Conservation (phyloP, 257 asterid species). For the Penstemon eatonii region DNA sequence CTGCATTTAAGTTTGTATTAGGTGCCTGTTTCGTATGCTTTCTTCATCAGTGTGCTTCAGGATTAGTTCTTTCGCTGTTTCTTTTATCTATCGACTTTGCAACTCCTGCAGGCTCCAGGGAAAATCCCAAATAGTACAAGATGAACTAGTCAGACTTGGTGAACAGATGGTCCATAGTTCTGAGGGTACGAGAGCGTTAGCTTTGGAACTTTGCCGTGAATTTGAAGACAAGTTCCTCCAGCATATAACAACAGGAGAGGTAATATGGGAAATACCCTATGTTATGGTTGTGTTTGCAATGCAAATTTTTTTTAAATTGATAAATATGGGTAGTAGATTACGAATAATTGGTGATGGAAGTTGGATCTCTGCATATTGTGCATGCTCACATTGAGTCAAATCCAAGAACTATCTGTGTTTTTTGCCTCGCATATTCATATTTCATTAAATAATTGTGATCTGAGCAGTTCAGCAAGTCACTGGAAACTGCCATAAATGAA, state of each 20-base stretch:
- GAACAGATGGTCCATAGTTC: conserved; percentile 87
- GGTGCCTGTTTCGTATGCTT: conserved; percentile 11
- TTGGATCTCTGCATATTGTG: conserved; percentile 16
- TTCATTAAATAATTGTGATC: neutral
- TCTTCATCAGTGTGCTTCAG: conserved; percentile 12
- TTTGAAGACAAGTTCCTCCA: conserved; percentile 98
- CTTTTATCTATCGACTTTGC: conserved; percentile 16
- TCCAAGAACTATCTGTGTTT: neutral
- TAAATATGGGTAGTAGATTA: neutral
- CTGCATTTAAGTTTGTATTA: neutral
- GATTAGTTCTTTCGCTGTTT: conserved; percentile 21
- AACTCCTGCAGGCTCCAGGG: conserved; percentile 84
- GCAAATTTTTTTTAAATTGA: neutral
- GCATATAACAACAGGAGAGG: conserved; percentile 93
- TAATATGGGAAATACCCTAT: conserved; percentile 30
- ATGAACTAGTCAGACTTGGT: conserved; percentile 91
- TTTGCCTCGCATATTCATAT: neutral
- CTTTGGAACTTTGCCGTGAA: conserved; percentile 98
- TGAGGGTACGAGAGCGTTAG: conserved; percentile 95
- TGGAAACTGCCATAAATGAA: neutral
- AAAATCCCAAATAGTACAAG: conserved; percentile 91
- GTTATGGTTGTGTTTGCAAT: neutral
- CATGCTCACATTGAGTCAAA: neutral
- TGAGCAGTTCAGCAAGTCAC: neutral
- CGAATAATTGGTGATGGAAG: neutral